phyloP scores from a whole-genome alignment of 805 yeast genomes.

The Torulaspora gathmanii region DNA sequence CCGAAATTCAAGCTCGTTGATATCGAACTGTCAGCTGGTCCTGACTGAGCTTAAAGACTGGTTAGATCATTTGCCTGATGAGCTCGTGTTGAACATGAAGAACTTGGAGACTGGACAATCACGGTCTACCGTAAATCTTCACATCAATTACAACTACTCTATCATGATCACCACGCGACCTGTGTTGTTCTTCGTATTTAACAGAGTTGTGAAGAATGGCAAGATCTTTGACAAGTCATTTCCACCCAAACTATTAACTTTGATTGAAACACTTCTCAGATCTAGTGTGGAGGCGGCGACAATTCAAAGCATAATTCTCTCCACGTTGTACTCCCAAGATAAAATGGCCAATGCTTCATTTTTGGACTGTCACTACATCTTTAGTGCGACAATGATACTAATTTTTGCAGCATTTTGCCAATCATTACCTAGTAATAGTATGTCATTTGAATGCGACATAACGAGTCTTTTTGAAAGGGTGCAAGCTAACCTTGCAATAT shows the following conservation, averaged over 20 bases:
- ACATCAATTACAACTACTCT: constrained; percentile 22
- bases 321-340: constrained; percentile 16
- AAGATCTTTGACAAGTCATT: constrained; percentile 11
- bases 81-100: constrained; percentile 14
- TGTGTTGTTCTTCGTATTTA: constrained; percentile 20
- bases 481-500: constrained; percentile 13
- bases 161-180: constrained; percentile 22
- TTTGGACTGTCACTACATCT: constrained; percentile 22
- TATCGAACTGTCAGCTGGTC: constrained; percentile 20
- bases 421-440: constrained; percentile 10
- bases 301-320: constrained; percentile 17
- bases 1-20: constrained; percentile 15
- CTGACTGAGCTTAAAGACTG: constrained; percentile 16
- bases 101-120: constrained; percentile 10
- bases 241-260: constrained; percentile 6
- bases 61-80: constrained; percentile 16
- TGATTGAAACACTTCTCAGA: constrained; percentile 16
- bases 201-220: constrained; percentile 10
- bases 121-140: constrained; percentile 20
- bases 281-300: constrained; percentile 22
- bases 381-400: constrained; percentile 18
- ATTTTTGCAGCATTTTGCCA: constrained; percentile 18
- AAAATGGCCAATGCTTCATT: constrained; percentile 18
- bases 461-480: constrained; percentile 13
- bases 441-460: constrained; percentile 10